Conservation (phyloP, 176 grass and related monocot species). For the Aegilops tauschii region DNA sequence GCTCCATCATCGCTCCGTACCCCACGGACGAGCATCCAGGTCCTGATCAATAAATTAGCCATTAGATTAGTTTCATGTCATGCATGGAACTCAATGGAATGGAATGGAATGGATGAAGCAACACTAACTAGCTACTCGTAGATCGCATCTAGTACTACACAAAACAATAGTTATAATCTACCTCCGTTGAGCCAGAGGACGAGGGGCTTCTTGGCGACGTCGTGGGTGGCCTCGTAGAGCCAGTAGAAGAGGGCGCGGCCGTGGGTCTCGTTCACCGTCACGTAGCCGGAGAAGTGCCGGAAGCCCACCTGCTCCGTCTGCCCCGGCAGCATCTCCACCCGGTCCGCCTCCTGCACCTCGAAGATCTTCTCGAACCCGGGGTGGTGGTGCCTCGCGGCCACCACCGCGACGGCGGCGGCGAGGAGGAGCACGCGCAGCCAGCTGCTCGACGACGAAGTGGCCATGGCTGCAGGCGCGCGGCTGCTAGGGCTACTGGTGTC, state of each 20-base stretch:
- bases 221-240: background rate
- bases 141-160: background rate
- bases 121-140: background rate
- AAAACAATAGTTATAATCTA: background rate
- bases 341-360: background rate
- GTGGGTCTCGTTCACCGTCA: constrained; percentile 5
- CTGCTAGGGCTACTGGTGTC: background rate
- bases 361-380: constrained; percentile 11
- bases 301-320: background rate
- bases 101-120: background rate
- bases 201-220: constrained; percentile 2
- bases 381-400: background rate
- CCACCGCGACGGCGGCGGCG: background rate
- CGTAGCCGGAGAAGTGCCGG: constrained; percentile 20
- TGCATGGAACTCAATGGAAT: background rate
- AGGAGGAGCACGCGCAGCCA: background rate
- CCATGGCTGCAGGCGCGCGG: background rate
- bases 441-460: background rate
- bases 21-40: constrained; percentile 10
- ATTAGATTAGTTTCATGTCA: background rate
- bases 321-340: constrained; percentile 4
- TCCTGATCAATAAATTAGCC: background rate
- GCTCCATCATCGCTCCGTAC: constrained; percentile 11
- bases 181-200: constrained; percentile 19
- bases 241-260: constrained; percentile 18